phyloP scores from a whole-genome alignment of 2,329 filamentous ascomycete genomes.

The Pezicula rhizophila region DNA sequence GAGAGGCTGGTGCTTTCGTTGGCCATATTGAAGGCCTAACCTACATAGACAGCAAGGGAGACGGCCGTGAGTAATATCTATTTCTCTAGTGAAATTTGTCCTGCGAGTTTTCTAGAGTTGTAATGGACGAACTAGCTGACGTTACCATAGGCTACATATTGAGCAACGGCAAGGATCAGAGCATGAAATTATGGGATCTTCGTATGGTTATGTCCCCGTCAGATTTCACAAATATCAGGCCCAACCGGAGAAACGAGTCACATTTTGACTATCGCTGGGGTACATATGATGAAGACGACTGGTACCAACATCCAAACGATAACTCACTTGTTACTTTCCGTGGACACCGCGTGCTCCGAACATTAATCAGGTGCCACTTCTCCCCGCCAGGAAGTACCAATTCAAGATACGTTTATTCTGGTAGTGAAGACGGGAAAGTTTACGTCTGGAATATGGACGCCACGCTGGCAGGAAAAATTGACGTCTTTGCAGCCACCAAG shows the following conservation, averaged over 20 bases:
- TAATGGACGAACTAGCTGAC: background rate
- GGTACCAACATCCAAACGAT: constrained; percentile 72
- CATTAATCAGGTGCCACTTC: constrained; percentile 92
- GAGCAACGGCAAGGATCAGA: constrained; percentile 93
- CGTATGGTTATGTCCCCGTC: constrained; percentile 78
- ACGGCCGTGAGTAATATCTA: constrained; percentile 41
- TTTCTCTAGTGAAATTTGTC: background rate
- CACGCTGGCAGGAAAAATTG: constrained; percentile 69
- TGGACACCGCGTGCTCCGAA: constrained; percentile 82
- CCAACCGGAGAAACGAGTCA: constrained; percentile 42
- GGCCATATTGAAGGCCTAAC: constrained; percentile 63
- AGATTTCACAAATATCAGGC: constrained; percentile 50
- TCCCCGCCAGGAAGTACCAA: constrained; percentile 81
- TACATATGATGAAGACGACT: constrained; percentile 58
- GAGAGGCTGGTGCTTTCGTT: constrained; percentile 61
- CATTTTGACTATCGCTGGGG: constrained; percentile 72
- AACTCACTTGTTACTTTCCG: constrained; percentile 92
- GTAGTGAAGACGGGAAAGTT: constrained; percentile 82
- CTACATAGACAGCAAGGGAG: constrained; percentile 64
- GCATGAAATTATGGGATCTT: constrained; percentile 95
- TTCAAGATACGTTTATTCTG: constrained; percentile 87
- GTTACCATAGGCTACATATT: constrained; percentile 60
- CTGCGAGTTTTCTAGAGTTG: no score
- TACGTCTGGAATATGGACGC: constrained; percentile 93
- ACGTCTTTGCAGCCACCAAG: constrained; percentile 67